A percentile compares a stretch with the other conserved stretches of the same genome.
These are phyloP conservation scores for Suhomyces panamericanus DNA, from an alignment of 1,139 yeast genomes.

Conservation along the genomic window DNA sequence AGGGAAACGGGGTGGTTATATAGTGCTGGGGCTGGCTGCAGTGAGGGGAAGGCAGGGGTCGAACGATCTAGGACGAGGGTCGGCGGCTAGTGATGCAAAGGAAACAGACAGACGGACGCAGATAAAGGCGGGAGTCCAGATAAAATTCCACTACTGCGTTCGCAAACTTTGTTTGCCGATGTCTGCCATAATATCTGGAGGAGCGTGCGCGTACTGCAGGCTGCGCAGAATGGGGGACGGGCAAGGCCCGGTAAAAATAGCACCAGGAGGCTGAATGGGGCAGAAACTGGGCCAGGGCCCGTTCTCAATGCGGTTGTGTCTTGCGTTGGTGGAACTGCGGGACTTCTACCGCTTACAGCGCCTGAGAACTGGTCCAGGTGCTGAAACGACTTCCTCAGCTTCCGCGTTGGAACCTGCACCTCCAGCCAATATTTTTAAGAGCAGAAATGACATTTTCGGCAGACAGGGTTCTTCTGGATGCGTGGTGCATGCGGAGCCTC, in stretches of 20 bases:
- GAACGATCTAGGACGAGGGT: too few species aligned
- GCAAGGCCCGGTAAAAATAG: conserved; percentile 2
- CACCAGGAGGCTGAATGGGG: background rate
- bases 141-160: background rate
- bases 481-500: conserved; percentile 1
- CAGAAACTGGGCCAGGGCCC: background rate
- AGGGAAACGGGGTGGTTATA: background rate
- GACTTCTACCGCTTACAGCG: too few species aligned
- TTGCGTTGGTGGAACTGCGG: too few species aligned
- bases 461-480: background rate
- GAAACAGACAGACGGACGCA: background rate
- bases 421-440: background rate
- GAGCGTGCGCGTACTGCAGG: conserved; percentile 8
- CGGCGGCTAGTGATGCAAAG: too few species aligned
- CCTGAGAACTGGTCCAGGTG: background rate
- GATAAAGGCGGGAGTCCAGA: background rate
- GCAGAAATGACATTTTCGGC: background rate
- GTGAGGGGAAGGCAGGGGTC: background rate
- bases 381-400: background rate
- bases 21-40: background rate
- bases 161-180: conserved; percentile 10
- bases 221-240: background rate
- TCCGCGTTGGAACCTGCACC: background rate
- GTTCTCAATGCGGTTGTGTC: too few species aligned
- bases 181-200: conserved; percentile 2